phyloP scores from a whole-genome alignment of 257 asterid genomes.

The Nicotiana tomentosiformis region DNA sequence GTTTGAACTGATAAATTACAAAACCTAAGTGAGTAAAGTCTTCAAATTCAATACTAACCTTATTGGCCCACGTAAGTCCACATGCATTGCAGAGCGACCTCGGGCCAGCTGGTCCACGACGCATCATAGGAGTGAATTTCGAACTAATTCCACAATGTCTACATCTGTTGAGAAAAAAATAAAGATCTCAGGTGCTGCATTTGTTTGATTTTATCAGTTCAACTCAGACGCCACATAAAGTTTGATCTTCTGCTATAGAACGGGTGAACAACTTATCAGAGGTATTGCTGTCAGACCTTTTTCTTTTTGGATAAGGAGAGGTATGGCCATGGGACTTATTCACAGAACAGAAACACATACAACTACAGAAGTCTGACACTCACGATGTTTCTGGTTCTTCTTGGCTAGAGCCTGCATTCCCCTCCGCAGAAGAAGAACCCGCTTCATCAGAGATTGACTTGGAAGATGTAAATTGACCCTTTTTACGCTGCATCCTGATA shows the following conservation, averaged over 20 bases:
- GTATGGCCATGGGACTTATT: neutral
- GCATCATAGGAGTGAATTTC: constrained; percentile 81
- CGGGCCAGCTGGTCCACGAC: constrained; percentile 82
- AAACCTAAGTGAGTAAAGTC: neutral
- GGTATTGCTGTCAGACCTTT: neutral
- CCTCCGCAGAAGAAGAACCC: constrained; percentile 53
- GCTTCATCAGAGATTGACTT: constrained; percentile 53
- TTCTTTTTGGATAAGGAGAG: too few relatives aligned
- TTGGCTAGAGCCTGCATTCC: constrained; percentile 61
- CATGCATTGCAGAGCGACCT: constrained; percentile 89
- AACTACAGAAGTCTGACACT: neutral
- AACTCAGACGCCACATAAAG: neutral
- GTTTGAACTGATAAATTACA: neutral
- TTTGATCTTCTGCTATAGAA: neutral
- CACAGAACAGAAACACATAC: neutral
- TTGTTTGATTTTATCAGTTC: neutral
- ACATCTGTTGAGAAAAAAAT: constrained; percentile 36
- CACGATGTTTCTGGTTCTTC: constrained; percentile 28
- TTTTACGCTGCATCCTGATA: constrained; percentile 69
- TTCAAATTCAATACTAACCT: constrained; percentile 35
- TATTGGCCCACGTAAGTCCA: constrained; percentile 87
- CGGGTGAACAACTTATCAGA: neutral
- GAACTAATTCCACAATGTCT: constrained; percentile 69
- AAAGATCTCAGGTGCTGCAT: neutral
- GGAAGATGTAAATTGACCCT: constrained; percentile 74